Conservation (phyloP, 2,329 filamentous ascomycete species). For the Arachnomyces sp. region DNA sequence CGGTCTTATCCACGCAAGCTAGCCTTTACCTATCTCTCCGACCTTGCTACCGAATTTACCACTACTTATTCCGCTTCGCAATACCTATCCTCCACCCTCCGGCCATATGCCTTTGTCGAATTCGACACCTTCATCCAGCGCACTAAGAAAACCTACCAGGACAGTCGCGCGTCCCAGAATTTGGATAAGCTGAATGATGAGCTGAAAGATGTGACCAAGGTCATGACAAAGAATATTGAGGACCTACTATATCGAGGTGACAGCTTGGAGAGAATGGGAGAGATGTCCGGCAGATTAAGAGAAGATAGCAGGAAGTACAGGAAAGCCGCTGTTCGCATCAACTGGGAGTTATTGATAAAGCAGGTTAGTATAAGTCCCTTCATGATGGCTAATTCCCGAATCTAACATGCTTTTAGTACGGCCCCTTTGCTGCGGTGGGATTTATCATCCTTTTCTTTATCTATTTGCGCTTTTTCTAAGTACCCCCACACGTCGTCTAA, state of each 20-base stretch:
- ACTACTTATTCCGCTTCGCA: conserved; percentile 70
- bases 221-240: conserved; percentile 99
- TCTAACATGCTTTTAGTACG: conserved; percentile 52
- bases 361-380: conserved; percentile 49
- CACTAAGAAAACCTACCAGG: conserved; percentile 89
- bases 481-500: background rate
- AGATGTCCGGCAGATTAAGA: conserved; percentile 75
- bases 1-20: conserved; percentile 93
- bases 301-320: conserved; percentile 95
- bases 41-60: conserved; percentile 84
- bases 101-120: conserved; percentile 94
- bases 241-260: conserved; percentile 92
- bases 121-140: conserved; percentile 96
- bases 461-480: conserved; percentile 85
- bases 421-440: conserved; percentile 73
- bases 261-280: conserved; percentile 91
- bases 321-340: conserved; percentile 86
- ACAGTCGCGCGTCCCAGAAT: conserved; percentile 83
- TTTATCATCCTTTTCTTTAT: conserved; percentile 80
- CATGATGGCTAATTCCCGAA: background rate
- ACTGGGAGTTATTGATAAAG: conserved; percentile 94
- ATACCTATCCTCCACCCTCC: conserved; percentile 65
- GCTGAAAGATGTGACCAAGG: conserved; percentile 92
- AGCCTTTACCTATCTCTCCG: conserved; percentile 94
- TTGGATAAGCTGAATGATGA: conserved; percentile 94